phyloP scores from a whole-genome alignment of 169 alveolate genomes.

The Eimeria acervulina region DNA sequence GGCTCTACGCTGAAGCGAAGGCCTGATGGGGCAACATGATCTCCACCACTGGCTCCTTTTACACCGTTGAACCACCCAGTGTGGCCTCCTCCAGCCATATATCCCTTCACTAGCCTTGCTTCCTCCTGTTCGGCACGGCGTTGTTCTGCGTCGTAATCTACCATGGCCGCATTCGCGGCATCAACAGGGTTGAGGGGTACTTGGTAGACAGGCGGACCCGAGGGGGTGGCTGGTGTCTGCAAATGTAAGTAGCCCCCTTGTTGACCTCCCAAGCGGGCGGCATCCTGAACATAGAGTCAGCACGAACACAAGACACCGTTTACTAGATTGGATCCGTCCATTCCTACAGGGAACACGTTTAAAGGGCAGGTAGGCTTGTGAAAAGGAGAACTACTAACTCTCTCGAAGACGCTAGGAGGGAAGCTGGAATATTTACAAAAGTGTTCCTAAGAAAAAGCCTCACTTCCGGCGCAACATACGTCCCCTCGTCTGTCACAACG shows the following conservation, averaged over 20 bases:
- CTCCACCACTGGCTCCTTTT: background rate
- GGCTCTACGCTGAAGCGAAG: conserved; percentile 27
- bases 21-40: conserved; percentile 34
- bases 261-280: conserved; percentile 53
- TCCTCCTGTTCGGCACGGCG: conserved; percentile 70
- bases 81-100: conserved; percentile 69
- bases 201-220: conserved; percentile 69
- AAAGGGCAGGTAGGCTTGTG: background rate
- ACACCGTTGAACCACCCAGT: conserved; percentile 18
- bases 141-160: conserved; percentile 52
- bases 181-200: conserved; percentile 64
- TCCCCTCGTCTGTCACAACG: conserved; percentile 42
- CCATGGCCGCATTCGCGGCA: conserved; percentile 68
- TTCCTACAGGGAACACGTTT: background rate
- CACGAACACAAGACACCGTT: background rate
- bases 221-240: conserved; percentile 62
- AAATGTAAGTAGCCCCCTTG: conserved; percentile 68
- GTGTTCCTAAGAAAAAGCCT: background rate
- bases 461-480: conserved; percentile 57
- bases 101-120: conserved; percentile 47
- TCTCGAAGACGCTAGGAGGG: background rate
- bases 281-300: conserved; percentile 14
- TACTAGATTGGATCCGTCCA: background rate
- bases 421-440: background rate
- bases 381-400: background rate